A percentile compares a stretch with the other conserved stretches of the same genome.
phyloP scores from a whole-genome alignment of 805 yeast species.

The Vanderwaltozyma yarrowii region DNA sequence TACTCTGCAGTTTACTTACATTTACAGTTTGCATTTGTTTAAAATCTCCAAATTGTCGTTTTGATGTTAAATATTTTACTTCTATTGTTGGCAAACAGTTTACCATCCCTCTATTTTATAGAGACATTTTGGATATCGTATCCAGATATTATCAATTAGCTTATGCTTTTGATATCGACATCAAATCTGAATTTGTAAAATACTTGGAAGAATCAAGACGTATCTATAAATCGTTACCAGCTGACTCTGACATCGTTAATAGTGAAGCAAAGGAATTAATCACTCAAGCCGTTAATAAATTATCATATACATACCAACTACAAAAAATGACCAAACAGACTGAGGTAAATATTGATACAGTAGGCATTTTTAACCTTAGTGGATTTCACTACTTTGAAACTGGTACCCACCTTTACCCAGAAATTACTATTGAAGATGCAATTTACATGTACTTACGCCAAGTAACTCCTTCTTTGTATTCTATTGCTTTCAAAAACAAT shows the following conservation, averaged over 20 bases:
- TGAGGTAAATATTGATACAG: constrained; percentile 23
- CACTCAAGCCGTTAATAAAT: constrained; percentile 29
- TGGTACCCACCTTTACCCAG: constrained; percentile 10
- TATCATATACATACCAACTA: constrained; percentile 29
- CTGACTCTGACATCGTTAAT: constrained; percentile 21
- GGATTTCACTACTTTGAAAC: constrained; percentile 17
- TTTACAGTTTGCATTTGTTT: constrained; percentile 36
- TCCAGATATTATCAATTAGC: constrained; percentile 42
- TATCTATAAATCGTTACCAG: constrained; percentile 32
- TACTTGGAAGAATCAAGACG: constrained; percentile 30
- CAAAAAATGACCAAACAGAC: constrained; percentile 23
- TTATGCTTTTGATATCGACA: constrained; percentile 55
- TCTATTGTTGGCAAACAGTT: constrained; percentile 12
- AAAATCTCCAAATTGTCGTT: constrained; percentile 18
- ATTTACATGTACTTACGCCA: constrained; percentile 35
- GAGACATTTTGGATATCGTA: constrained; percentile 25
- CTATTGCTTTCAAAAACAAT: constrained; percentile 13
- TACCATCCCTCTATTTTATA: constrained; percentile 16
- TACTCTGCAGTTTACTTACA: constrained; percentile 54
- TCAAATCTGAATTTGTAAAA: constrained; percentile 32
- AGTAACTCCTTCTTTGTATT: constrained; percentile 32
- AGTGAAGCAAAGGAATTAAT: constrained; percentile 27
- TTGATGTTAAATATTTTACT: constrained; percentile 19
- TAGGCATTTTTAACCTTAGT: constrained; percentile 27
- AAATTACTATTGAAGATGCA: constrained; percentile 20